Conservation (phyloP, 768 basidiomycete species). For the Rhizopogon sp. region DNA sequence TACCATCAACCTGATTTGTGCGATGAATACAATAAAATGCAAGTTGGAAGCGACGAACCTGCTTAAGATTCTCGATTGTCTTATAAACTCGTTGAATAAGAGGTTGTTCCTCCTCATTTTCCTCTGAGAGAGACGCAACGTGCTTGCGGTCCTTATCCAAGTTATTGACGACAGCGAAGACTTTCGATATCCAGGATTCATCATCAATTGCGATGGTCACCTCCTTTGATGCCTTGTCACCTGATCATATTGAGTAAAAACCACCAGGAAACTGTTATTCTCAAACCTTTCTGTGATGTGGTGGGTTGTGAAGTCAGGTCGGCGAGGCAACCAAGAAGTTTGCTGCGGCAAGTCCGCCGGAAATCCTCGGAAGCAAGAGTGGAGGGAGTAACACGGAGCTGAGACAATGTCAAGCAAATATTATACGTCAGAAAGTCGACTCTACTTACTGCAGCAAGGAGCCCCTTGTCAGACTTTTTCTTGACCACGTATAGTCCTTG, state of each 20-base stretch:
- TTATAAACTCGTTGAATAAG: slow-evolving; percentile 43
- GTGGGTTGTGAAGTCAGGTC: slow-evolving; percentile 61
- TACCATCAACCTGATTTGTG: slow-evolving; percentile 7
- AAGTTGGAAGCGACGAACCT: slow-evolving; percentile 28
- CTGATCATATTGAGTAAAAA: slow-evolving; percentile 12
- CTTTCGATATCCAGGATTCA: slow-evolving; percentile 73
- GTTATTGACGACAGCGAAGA: slow-evolving; percentile 46
- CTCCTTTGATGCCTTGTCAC: slow-evolving; percentile 49
- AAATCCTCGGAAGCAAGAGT: slow-evolving; percentile 72
- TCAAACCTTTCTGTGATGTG: slow-evolving; percentile 47
- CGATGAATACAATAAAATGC: neutral
- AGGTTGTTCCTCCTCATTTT: slow-evolving; percentile 51
- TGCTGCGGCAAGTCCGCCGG: slow-evolving; percentile 60
- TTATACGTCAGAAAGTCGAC: neutral
- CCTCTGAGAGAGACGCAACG: slow-evolving; percentile 42
- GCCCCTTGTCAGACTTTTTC: slow-evolving; percentile 67
- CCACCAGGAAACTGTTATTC: neutral
- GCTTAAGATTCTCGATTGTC: slow-evolving; percentile 35
- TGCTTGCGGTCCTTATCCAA: slow-evolving; percentile 72
- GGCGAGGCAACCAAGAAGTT: slow-evolving; percentile 68
- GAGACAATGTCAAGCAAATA: neutral
- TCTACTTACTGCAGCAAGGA: slow-evolving; percentile 50
- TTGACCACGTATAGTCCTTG: slow-evolving; percentile 77
- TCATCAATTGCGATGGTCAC: slow-evolving; percentile 65
- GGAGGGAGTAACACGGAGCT: slow-evolving; percentile 61